These are phyloP conservation scores for Kwoniella europaea DNA, from an alignment of 768 basidiomycete genomes.

Conservation along the genomic window DNA sequence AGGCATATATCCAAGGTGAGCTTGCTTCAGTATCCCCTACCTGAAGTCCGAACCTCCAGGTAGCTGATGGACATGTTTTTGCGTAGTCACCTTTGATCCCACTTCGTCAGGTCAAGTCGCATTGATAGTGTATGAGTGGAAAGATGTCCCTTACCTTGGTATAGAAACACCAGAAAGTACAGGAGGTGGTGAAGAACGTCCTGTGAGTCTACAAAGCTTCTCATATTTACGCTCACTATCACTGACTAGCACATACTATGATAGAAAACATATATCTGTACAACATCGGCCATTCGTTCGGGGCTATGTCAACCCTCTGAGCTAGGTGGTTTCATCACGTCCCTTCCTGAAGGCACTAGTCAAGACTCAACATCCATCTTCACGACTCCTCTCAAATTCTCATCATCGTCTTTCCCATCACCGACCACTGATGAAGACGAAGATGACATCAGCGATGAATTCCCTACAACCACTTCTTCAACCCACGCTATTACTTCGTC, in stretches of 20 bases:
- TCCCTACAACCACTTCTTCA: neutral
- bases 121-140: constrained; percentile 96
- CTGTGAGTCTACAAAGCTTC: constrained; percentile 24
- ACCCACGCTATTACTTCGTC: constrained; percentile 2
- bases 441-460: constrained; percentile 11
- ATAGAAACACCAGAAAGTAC: constrained; percentile 53
- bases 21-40: neutral
- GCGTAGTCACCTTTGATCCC: constrained; percentile 72
- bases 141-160: constrained; percentile 82
- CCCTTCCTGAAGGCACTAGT: constrained; percentile 68
- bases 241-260: constrained; percentile 24
- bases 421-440: constrained; percentile 11
- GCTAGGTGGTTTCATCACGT: constrained; percentile 88
- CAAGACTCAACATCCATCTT: constrained; percentile 82
- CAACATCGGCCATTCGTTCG: constrained; percentile 68
- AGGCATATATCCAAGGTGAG: constrained; percentile 70
- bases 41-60: neutral
- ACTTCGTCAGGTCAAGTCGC: constrained; percentile 84
- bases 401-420: constrained; percentile 26
- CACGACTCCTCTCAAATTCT: constrained; percentile 76
- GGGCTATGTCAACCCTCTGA: constrained; percentile 72
- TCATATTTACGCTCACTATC: constrained; percentile 5
- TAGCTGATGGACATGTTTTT: neutral
- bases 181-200: constrained; percentile 44
- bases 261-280: constrained; percentile 93